Conservation (phyloP, 495 filamentous ascomycete genomes). For the Penicillium robsamsonii region DNA sequence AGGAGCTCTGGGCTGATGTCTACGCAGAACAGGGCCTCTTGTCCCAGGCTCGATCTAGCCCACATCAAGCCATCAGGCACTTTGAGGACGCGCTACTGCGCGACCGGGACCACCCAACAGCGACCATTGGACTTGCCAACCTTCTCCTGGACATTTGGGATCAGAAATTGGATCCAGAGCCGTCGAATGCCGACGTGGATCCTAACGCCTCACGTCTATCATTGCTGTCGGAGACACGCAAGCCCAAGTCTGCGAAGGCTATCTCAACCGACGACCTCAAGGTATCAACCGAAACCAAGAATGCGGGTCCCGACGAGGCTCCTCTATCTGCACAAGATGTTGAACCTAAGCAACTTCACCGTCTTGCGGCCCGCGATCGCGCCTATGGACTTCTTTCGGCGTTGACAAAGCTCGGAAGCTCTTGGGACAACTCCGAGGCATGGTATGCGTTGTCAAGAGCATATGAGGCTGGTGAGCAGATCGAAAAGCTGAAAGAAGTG, state of each 20-base stretch:
- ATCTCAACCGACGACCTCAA: slow-evolving; percentile 30
- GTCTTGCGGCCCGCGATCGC: slow-evolving; percentile 80
- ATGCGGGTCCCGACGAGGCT: slow-evolving; percentile 10
- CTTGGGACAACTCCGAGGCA: slow-evolving; percentile 92
- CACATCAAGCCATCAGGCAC: slow-evolving; percentile 63
- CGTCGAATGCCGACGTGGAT: slow-evolving; percentile 33
- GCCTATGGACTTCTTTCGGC: slow-evolving; percentile 77
- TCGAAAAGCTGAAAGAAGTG: slow-evolving; percentile 75
- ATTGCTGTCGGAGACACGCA: slow-evolving; percentile 21
- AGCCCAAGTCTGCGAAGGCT: slow-evolving; percentile 21
- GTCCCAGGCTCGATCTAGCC: slow-evolving; percentile 55
- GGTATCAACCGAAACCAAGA: slow-evolving; percentile 12
- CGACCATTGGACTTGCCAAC: slow-evolving; percentile 78
- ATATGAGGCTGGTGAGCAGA: slow-evolving; percentile 79
- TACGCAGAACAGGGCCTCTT: slow-evolving; percentile 73
- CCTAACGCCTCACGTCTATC: slow-evolving; percentile 28
- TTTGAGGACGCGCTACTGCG: slow-evolving; percentile 80
- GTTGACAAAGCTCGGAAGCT: slow-evolving; percentile 79
- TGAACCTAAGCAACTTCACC: slow-evolving; percentile 63
- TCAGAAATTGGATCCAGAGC: slow-evolving; percentile 53
- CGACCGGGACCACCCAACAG: slow-evolving; percentile 71
- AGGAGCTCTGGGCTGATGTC: slow-evolving; percentile 79
- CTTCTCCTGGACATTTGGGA: slow-evolving; percentile 84
- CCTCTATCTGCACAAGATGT: slow-evolving; percentile 26
- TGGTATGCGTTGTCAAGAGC: slow-evolving; percentile 86